Base-by-base conservation (phyloP, 768 basidiomycete genomes). In the Coprinopsis marcescibilis region DNA sequence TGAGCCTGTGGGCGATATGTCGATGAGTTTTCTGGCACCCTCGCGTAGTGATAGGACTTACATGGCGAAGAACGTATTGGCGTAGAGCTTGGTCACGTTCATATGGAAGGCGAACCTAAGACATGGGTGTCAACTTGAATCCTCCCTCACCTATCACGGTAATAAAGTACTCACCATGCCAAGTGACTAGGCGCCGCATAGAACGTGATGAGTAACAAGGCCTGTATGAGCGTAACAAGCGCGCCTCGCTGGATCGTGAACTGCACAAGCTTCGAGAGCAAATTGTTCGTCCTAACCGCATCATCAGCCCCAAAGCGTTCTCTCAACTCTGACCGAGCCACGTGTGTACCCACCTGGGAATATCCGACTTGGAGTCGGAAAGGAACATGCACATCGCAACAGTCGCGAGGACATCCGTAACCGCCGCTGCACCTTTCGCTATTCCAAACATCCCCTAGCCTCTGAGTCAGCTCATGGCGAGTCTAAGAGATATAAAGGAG, bases 51-150 rank as follows among this genome's bases (percentile, higher is more conserved):
- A 8, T 23, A n/a, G 24, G 25, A 19, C 21, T 11, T 34, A 15
- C 23, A 42, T 40, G 12, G 79, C 45, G 73, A 72, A 74, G 56
- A 74, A 74, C 1, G 72, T 73, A 49, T 74, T 74, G 14, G 69
- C 72, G 49, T 75, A 75, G 8, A 75, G 59, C 36, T 70, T 73
- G 3, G 72, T 74, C 6, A 73, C 68, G 46, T 72, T 73, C 48
- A 73, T 61, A 48, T 75, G 72, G 48, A 75, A 65, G 1, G 72
- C 68, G 39, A 75, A 57, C 73, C n/a, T n/a, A n/a, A n/a, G n/a
- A n/a, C n/a, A n/a, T n/a, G n/a, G n/a, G n/a, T n/a, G n/a, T n/a
- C n/a, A n/a, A n/a, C n/a, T n/a, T n/a, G n/a, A n/a, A n/a, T n/a
- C n/a, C n/a, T n/a, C n/a, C n/a, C n/a, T n/a, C n/a, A n/a, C n/a